A percentile compares a stretch with the other conserved stretches of the same genome.
Conservation (phyloP, 192 early-diverging fungal species). For the Spinellus fusiger region DNA sequence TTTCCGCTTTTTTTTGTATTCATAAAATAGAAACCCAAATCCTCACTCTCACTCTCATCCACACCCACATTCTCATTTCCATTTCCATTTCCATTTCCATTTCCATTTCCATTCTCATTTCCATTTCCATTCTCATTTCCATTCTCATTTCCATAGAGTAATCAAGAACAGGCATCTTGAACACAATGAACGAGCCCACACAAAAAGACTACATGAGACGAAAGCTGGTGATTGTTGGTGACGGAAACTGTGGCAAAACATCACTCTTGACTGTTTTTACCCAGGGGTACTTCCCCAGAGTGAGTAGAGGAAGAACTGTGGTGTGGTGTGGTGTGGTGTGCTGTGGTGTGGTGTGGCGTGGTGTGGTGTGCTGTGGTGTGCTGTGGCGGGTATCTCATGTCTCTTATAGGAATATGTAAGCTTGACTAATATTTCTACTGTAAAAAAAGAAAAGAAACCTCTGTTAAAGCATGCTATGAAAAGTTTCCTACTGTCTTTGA, state of each 20-base stretch:
- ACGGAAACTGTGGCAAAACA: constrained; percentile 82
- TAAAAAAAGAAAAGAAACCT: constrained; percentile 22
- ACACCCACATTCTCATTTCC: background rate
- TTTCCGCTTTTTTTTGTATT: too few species aligned
- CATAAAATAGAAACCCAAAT: background rate
- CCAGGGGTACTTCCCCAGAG: constrained; percentile 78
- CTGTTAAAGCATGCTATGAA: background rate
- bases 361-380: background rate
- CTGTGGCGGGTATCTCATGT: background rate
- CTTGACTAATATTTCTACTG: background rate
- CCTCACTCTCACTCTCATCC: background rate
- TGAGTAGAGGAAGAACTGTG: constrained; percentile 33
- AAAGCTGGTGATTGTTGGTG: constrained; percentile 45
- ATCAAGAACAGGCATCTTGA: too few species aligned
- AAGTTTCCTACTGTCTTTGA: constrained; percentile 35
- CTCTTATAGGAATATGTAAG: background rate
- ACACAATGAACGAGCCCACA: background rate
- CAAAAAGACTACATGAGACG: background rate
- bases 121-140: background rate
- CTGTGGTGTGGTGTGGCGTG: background rate
- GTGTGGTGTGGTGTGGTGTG: background rate
- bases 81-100: background rate
- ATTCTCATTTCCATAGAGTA: too few species aligned
- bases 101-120: background rate
- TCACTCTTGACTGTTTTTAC: constrained; percentile 70